These are phyloP conservation scores for Brassica rapa DNA, from an alignment of 345 rosid species.

Conservation along the genomic window DNA sequence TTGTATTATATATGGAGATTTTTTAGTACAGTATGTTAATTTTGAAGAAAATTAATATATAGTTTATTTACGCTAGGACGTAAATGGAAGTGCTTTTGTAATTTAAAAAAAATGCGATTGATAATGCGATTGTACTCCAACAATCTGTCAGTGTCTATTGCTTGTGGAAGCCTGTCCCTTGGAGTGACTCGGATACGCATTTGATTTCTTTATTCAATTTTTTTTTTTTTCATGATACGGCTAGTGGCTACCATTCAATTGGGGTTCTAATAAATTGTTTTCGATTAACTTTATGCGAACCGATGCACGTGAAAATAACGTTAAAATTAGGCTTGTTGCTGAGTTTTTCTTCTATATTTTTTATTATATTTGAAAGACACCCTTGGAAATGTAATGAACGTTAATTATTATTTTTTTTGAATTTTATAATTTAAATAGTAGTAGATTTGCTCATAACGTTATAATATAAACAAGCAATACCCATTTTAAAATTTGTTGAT, in stretches of 20 bases:
- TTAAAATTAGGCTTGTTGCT: conserved; percentile 20
- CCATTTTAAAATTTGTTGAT: neutral
- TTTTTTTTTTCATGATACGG: conserved; percentile 7
- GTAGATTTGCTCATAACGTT: neutral
- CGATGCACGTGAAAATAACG: conserved; percentile 39
- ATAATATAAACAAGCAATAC: neutral
- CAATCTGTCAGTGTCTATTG: conserved; percentile 39
- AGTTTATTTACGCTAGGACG: neutral
- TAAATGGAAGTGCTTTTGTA: conserved; percentile 5
- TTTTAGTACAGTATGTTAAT: neutral
- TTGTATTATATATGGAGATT: neutral
- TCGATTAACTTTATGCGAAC: conserved; percentile 17
- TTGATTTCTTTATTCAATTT: conserved; percentile 27
- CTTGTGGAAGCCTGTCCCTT: conserved; percentile 45
- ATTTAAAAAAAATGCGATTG: conserved; percentile 15
- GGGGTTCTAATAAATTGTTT: conserved; percentile 2
- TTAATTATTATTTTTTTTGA: neutral
- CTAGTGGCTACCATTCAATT: conserved; percentile 23
- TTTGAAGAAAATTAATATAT: neutral
- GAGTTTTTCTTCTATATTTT: neutral
- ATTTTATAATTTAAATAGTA: neutral
- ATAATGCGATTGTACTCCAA: conserved; percentile 40
- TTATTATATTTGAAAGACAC: neutral
- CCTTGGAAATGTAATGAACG: neutral
- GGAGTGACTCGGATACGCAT: conserved; percentile 44